Evolutionary conservation across 2,329 filamentous ascomycete species (phyloP).

Genomic region (Juglanconis sp.): DNA sequence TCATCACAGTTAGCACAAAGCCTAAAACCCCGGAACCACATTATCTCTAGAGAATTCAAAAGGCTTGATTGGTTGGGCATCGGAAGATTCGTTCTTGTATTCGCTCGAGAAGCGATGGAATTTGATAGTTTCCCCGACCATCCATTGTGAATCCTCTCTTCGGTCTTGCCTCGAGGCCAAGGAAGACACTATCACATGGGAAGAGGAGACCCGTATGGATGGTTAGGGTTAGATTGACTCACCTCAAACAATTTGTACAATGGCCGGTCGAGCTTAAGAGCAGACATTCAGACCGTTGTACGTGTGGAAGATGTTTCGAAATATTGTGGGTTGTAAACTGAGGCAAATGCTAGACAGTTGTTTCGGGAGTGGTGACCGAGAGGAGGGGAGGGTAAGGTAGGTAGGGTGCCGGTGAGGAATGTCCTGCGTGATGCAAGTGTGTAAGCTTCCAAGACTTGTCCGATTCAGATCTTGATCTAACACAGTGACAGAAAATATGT

Average conservation of each 20-base stretch:
- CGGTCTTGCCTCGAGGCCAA: neutral
- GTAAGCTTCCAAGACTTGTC: slow-evolving; percentile 11
- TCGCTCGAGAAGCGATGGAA: neutral
- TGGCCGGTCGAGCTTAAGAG: slow-evolving; percentile 52
- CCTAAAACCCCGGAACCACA: neutral
- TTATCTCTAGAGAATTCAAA: neutral
- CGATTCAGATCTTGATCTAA: slow-evolving; percentile 12
- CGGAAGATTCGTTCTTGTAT: too few relatives aligned
- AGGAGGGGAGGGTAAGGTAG: neutral
- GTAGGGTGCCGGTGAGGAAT: neutral
- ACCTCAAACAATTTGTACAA: slow-evolving; percentile 59
- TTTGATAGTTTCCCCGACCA: neutral
- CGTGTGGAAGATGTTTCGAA: slow-evolving; percentile 17
- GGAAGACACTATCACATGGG: neutral
- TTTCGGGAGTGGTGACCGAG: slow-evolving; percentile 29
- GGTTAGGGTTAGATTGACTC: slow-evolving; percentile 40
- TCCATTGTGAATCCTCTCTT: too few relatives aligned
- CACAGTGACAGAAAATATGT: slow-evolving; percentile 11
- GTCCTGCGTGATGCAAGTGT: slow-evolving; percentile 20
- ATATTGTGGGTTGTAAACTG: slow-evolving; percentile 22
- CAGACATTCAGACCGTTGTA: slow-evolving; percentile 54
- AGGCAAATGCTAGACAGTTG: slow-evolving; percentile 29
- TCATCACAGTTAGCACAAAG: neutral
- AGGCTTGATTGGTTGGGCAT: too few relatives aligned
- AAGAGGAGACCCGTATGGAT: slow-evolving; percentile 15